phyloP scores from a whole-genome alignment of 2,329 filamentous ascomycete species.

The Botrytis tulipae region DNA sequence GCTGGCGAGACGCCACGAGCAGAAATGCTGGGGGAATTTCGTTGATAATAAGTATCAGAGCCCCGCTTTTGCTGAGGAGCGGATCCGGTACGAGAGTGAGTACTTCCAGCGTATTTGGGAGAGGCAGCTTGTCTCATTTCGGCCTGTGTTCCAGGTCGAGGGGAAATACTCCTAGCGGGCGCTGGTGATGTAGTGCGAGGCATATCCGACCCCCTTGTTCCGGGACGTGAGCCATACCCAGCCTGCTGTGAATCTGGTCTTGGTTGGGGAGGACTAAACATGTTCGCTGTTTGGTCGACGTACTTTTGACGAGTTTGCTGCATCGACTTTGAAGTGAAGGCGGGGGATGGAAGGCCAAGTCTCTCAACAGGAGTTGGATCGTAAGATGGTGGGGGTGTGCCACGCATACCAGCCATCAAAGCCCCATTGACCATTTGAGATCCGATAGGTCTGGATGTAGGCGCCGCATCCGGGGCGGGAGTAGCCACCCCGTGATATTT shows the following conservation, averaged over 20 bases:
- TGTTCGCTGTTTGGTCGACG: conserved; percentile 74
- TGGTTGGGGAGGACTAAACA: conserved; percentile 55
- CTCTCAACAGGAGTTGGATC: conserved; percentile 66
- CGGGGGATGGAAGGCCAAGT: conserved; percentile 84
- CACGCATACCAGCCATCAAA: conserved; percentile 58
- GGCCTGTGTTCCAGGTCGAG: conserved; percentile 55
- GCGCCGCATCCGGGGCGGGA: conserved; percentile 58
- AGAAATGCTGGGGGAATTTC: conserved; percentile 47
- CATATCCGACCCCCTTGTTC: conserved; percentile 58
- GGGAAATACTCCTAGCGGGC: conserved; percentile 61
- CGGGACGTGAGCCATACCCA: conserved; percentile 49
- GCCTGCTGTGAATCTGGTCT: conserved; percentile 35
- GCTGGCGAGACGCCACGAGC: conserved; percentile 49
- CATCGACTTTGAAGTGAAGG: conserved; percentile 92
- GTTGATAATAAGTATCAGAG: conserved; percentile 51
- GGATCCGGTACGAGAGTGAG: conserved; percentile 35
- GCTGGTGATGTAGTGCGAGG: conserved; percentile 66
- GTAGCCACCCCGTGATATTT: conserved; percentile 91
- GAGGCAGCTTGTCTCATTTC: conserved; percentile 51
- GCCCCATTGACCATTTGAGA: conserved; percentile 43
- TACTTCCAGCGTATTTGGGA: conserved; percentile 56
- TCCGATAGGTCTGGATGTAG: conserved; percentile 46
- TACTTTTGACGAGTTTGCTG: conserved; percentile 91
- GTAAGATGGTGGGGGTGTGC: conserved; percentile 85
- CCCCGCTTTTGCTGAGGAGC: conserved; percentile 46